phyloP scores from a whole-genome alignment of 1,284 basidiomycete species.

The Pyrrhoderma lamaoense region DNA sequence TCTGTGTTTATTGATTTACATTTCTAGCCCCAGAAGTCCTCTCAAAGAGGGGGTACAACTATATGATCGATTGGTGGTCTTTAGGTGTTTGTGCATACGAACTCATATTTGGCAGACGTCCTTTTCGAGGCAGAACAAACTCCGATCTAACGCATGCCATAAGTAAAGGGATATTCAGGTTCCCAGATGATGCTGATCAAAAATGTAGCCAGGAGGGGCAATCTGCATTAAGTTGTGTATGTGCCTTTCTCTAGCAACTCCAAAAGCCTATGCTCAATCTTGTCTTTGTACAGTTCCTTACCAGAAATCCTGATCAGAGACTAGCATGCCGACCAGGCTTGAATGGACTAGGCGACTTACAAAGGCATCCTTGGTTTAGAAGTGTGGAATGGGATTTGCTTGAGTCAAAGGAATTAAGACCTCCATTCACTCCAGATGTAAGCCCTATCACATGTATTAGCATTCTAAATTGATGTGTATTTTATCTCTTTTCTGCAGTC shows the following conservation, averaged over 20 bases:
- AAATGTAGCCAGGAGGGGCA: slow-evolving; percentile 63
- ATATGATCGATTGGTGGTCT: slow-evolving; percentile 95
- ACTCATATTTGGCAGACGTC: slow-evolving; percentile 84
- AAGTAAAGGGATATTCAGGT: slow-evolving; percentile 64
- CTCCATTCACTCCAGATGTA: slow-evolving; percentile 92
- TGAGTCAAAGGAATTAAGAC: slow-evolving; percentile 69
- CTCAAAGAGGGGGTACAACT: slow-evolving; percentile 77
- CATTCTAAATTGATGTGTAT: background rate
- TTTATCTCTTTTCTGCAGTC: slow-evolving; percentile 42
- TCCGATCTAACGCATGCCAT: slow-evolving; percentile 86
- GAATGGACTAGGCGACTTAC: slow-evolving; percentile 74
- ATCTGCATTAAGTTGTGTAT: slow-evolving; percentile 60
- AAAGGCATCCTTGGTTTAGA: slow-evolving; percentile 82
- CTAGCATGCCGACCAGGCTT: slow-evolving; percentile 76
- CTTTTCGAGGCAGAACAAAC: slow-evolving; percentile 90
- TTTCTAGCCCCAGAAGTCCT: slow-evolving; percentile 80
- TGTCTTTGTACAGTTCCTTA: slow-evolving; percentile 51
- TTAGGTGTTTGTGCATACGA: slow-evolving; percentile 91
- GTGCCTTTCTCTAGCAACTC: slow-evolving; percentile 23
- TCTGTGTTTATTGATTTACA: background rate
- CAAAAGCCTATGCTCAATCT: background rate
- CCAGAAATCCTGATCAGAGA: slow-evolving; percentile 68
- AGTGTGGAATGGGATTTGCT: slow-evolving; percentile 83
- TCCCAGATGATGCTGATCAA: slow-evolving; percentile 70
- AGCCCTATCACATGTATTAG: slow-evolving; percentile 27